Evolutionary conservation across 768 basidiomycete genomes (phyloP), one percentile per base, ranked within the genome.

Genomic region (Calocybe gangraenosa): DNA sequence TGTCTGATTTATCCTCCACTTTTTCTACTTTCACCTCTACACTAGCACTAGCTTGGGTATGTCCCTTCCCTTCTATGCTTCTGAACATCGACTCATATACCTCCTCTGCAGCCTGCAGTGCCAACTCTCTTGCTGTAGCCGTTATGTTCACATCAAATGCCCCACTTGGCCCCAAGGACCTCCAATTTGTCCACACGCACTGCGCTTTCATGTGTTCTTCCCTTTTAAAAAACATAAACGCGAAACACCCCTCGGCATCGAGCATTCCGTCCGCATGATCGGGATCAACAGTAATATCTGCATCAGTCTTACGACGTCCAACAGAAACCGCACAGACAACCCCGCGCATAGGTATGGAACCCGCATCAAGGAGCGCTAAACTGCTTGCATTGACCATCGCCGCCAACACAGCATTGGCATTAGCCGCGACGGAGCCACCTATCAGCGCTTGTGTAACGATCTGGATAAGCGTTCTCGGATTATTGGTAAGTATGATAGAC

Each of bases 381-480:
- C 77, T 78, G 51, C 76, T 73, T 0, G 87, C 83, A 50, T 92
- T 91, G 51, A 89, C 77, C 60, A 81, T 67, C 2, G 83, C 74
- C 0, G 87, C 82, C 1, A 78, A 65, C 19, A 86, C 65, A 0
- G 67, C 66, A 20, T 74, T 67, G 47, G 56, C 39, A 42, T 31
- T 44, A 10, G 39, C 47, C 13, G 31, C 23, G 2, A 17, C 31
- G 28, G 42, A 31, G 13, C 46, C 47, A 4, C 48, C 50, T 8
- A 62, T 56, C 1, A 89, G 67, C 2, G 75, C 69, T 61, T 92
- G 90, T 0, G 86, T 71, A 1, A 88, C 83, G n/a, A 92, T 69
- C 53, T 91, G 89, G 2, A 91, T 68, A 8, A 89, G 71, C 2
- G 85, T 81, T 11, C 90, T 70, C 7, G 90, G 91, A 47, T 83